Percentiles rank a stretch among this genome's conserved stretches.
Evolutionary conservation across 176 grass and related monocot species (phyloP).

Genomic region (Lolium multiflorum): DNA sequence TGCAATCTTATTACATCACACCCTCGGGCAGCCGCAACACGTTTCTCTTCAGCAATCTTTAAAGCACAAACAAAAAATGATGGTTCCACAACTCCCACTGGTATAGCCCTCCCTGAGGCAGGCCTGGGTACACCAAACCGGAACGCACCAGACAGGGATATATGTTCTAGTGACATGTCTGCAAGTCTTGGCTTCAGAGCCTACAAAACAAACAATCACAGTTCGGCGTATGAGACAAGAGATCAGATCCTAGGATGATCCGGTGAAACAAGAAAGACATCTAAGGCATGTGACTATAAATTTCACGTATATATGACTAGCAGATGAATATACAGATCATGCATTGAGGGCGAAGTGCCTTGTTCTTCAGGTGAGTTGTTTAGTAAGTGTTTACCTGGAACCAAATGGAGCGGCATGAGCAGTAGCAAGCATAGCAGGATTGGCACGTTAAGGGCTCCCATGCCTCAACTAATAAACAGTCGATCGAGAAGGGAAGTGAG

Average conservation of each 20-base stretch:
- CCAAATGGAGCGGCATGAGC: not conserved
- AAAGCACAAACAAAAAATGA: not conserved
- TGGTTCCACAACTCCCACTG: not conserved
- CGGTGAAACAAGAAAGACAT: no score
- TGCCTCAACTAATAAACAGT: not conserved
- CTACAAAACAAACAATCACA: not conserved
- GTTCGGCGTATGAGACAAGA: not conserved
- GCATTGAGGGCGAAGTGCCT: not conserved
- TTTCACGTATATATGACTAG: not conserved
- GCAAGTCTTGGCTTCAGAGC: not conserved
- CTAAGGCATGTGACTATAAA: not conserved
- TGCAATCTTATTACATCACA: constrained; percentile 4
- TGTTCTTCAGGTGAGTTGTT: not conserved
- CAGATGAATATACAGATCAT: not conserved
- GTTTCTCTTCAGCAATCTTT: not conserved
- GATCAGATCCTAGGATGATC: not conserved
- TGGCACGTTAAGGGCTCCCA: not conserved
- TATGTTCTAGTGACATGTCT: not conserved
- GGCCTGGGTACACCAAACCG: not conserved
- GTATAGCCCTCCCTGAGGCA: not conserved
- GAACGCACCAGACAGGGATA: not conserved
- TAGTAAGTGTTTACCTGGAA: not conserved
- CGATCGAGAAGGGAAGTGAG: not conserved
- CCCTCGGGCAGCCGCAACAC: not conserved
- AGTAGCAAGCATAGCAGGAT: not conserved